These are phyloP conservation scores for Fusarium dlaminii DNA, from an alignment of 2,329 filamentous ascomycete genomes.

Conservation along the genomic window DNA sequence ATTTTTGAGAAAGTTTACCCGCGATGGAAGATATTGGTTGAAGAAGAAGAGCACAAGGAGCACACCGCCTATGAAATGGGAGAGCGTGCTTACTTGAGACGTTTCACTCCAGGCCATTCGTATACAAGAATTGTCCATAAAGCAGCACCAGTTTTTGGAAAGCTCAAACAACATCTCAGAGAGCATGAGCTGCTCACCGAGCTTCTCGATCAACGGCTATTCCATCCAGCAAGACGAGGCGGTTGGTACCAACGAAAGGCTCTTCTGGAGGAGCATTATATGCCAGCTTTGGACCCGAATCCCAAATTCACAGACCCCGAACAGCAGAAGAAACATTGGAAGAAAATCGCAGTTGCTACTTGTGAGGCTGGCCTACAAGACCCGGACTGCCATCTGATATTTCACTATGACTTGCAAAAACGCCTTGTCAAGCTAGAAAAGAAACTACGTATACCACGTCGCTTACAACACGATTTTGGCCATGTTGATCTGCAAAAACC, in stretches of 20 bases:
- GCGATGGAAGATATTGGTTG: conserved; percentile 79
- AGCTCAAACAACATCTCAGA: conserved; percentile 80
- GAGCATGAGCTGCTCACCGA: conserved; percentile 81
- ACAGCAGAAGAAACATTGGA: conserved; percentile 83
- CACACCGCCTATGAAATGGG: conserved; percentile 79
- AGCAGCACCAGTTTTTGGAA: conserved; percentile 78
- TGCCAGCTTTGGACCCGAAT: conserved; percentile 69
- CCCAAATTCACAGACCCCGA: conserved; percentile 51
- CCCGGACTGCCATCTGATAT: conserved; percentile 87
- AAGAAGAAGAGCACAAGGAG: conserved; percentile 82
- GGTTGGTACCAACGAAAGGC: conserved; percentile 97
- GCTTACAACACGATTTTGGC: conserved; percentile 91
- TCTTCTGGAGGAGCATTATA: conserved; percentile 93
- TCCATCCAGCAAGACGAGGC: conserved; percentile 85
- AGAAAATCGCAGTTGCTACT: conserved; percentile 76
- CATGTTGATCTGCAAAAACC: conserved; percentile 84
- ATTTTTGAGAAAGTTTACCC: conserved; percentile 80
- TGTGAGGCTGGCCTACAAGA: conserved; percentile 91
- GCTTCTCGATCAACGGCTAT: conserved; percentile 81
- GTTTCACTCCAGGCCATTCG: conserved; percentile 90
- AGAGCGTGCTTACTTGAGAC: conserved; percentile 87
- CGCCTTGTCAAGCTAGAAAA: conserved; percentile 92
- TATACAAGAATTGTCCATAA: conserved; percentile 96
- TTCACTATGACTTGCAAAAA: conserved; percentile 94
- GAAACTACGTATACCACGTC: conserved; percentile 80